A percentile compares a stretch with the other conserved stretches of the same genome.
These are phyloP conservation scores for Suillus subaureus DNA, from an alignment of 768 basidiomycete genomes.

Conservation along the genomic window DNA sequence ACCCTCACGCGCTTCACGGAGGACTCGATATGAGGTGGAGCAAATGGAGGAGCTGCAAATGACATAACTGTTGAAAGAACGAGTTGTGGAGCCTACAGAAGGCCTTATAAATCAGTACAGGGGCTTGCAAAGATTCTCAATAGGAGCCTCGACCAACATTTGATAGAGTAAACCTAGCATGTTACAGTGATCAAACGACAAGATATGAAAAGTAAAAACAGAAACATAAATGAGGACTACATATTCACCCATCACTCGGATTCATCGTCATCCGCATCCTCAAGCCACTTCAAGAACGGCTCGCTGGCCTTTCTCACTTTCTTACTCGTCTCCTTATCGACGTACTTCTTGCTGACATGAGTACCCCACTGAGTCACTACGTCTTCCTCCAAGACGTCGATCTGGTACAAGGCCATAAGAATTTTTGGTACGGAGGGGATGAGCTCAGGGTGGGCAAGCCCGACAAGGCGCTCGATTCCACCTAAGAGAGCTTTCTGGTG, in stretches of 20 bases:
- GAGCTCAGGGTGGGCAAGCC: constrained; percentile 72
- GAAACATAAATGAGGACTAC: not conserved
- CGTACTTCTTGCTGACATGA: constrained; percentile 95
- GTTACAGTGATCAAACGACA: constrained; percentile 3
- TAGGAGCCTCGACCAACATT: not conserved
- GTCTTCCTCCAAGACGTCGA: constrained; percentile 90
- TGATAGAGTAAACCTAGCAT: not conserved
- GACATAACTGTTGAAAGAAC: not conserved
- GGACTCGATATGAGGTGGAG: constrained; percentile 16
- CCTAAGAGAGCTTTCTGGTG: constrained; percentile 94
- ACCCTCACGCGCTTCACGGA: not conserved
- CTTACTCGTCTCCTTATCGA: constrained; percentile 93
- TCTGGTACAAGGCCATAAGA: constrained; percentile 92
- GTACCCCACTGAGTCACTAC: constrained; percentile 92
- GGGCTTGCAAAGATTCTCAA: not conserved
- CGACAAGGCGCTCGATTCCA: constrained; percentile 87
- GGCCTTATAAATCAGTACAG: not conserved
- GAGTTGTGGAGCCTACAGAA: not conserved
- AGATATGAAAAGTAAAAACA: not conserved
- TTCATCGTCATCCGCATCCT: constrained; percentile 83
- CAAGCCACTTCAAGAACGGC: constrained; percentile 96
- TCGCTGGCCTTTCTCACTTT: constrained; percentile 94
- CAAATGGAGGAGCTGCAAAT: constrained; percentile 35
- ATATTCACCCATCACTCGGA: constrained; percentile 34
- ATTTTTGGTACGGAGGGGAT: constrained; percentile 81